A percentile compares a stretch with the other conserved stretches of the same genome.
Conservation (phyloP, 768 basidiomycete genomes). For the Termitomyces sp. region DNA sequence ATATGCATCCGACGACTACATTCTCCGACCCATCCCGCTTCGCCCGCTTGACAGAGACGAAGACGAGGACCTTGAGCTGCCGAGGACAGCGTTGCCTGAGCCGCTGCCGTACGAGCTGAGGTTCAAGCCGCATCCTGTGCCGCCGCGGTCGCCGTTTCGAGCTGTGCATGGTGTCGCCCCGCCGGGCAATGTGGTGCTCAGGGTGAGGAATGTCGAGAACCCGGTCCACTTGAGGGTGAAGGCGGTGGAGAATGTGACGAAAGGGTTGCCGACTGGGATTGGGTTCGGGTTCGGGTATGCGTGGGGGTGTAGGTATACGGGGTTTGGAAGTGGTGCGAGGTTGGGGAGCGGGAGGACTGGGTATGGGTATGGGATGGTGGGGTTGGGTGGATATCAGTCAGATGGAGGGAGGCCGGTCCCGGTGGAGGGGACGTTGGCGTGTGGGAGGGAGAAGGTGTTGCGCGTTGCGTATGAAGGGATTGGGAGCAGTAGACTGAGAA, state of each 20-base stretch:
- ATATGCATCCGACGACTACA: constrained; percentile 1
- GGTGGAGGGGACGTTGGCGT: constrained; percentile 44
- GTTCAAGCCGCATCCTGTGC: constrained; percentile 36
- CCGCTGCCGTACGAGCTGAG: constrained; percentile 27
- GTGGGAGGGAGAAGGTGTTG: constrained; percentile 54
- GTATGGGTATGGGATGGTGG: neutral
- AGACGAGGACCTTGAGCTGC: constrained; percentile 12
- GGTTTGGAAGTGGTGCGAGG: constrained; percentile 21
- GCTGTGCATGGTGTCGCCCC: constrained; percentile 14
- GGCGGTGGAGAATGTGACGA: constrained; percentile 51
- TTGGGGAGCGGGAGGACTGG: constrained; percentile 24
- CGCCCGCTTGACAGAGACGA: constrained; percentile 26
- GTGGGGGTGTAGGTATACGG: constrained; percentile 39
- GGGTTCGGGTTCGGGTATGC: neutral
- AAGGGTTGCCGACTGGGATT: constrained; percentile 28
- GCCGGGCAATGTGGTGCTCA: constrained; percentile 14
- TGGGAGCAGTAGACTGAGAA: constrained; percentile 45
- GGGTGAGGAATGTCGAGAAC: constrained; percentile 56
- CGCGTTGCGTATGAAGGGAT: constrained; percentile 58
- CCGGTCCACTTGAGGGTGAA: constrained; percentile 52
- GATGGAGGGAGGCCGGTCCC: constrained; percentile 40
- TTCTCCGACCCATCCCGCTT: constrained; percentile 22
- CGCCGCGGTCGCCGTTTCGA: constrained; percentile 38
- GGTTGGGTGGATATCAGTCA: neutral
- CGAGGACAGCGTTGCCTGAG: constrained; percentile 25